A percentile compares a stretch with the other conserved stretches of the same genome.
These are phyloP conservation scores for Micractinium sp. DNA, from an alignment of 139 green algal species.

Conservation along the genomic window DNA sequence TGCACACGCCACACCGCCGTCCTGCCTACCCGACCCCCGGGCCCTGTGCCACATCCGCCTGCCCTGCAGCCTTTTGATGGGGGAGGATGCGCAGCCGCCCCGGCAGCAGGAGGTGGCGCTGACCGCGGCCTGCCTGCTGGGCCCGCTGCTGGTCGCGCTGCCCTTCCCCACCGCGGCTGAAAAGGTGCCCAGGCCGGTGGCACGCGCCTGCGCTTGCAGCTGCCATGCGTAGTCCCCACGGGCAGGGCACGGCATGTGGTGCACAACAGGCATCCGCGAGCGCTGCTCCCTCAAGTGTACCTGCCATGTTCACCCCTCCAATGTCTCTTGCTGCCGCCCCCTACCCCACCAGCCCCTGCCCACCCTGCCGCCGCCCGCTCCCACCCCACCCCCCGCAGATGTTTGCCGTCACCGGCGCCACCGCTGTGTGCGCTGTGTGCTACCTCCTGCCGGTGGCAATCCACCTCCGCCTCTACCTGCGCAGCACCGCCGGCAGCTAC, in stretches of 20 bases:
- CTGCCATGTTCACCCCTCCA: neutral
- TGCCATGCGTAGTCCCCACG: too few relatives aligned
- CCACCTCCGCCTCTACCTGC: constrained; percentile 49
- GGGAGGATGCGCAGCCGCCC: constrained; percentile 57
- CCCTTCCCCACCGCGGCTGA: constrained; percentile 56
- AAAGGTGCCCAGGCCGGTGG: constrained; percentile 39
- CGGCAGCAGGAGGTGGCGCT: constrained; percentile 52
- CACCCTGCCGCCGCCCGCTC: neutral
- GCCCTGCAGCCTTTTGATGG: constrained; percentile 53
- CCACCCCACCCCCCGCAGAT: constrained; percentile 26
- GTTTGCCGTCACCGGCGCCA: constrained; percentile 58
- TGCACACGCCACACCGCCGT: neutral
- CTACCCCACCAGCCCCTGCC: neutral
- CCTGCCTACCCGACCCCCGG: neutral
- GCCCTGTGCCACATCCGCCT: neutral
- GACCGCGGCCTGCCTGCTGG: constrained; percentile 48
- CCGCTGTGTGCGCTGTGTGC: constrained; percentile 54
- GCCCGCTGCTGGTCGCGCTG: constrained; percentile 49
- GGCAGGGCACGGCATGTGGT: neutral
- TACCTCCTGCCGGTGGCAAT: constrained; percentile 61
- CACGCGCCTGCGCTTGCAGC: neutral
- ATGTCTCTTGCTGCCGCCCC: neutral
- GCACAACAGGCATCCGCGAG: neutral
- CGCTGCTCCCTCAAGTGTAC: neutral
- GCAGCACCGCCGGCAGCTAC: neutral